phyloP scores from a whole-genome alignment of 176 grass and related monocot species.

The Olyra latifolia region DNA sequence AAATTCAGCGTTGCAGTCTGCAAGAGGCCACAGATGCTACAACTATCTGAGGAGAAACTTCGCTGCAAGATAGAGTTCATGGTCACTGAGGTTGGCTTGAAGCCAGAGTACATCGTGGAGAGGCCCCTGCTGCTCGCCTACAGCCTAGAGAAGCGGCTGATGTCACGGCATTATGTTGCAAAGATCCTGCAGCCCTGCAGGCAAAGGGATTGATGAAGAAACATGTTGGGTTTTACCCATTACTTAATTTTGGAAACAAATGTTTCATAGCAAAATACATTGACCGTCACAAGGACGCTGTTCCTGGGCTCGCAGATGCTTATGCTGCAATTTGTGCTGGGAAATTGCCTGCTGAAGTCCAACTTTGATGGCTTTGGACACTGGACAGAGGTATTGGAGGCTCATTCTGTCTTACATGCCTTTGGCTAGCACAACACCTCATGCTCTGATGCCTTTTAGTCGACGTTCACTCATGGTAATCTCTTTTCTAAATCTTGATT shows the following conservation, averaged over 20 bases:
- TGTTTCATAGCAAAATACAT: conserved; percentile 17
- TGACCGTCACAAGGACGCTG: conserved; percentile 15
- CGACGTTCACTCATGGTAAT: neutral
- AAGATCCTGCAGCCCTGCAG: conserved; percentile 50
- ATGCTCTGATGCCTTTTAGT: neutral
- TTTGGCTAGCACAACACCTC: neutral
- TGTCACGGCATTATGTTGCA: conserved; percentile 28
- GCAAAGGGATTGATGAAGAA: conserved; percentile 23
- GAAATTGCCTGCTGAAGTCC: neutral
- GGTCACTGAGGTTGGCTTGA: conserved; percentile 16
- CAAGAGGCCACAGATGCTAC: too few relatives aligned
- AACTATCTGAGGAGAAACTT: too few relatives aligned
- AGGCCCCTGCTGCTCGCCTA: neutral
- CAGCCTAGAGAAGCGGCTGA: conserved; percentile 50
- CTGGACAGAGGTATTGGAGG: neutral
- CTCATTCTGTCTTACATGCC: neutral
- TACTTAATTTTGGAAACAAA: neutral
- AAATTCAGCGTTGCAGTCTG: too few relatives aligned
- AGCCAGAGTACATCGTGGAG: conserved; percentile 2
- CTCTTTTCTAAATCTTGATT: neutral
- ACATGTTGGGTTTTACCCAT: neutral
- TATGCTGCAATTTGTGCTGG: conserved; percentile 24
- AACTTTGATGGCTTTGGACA: neutral
- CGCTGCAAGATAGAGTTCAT: conserved; percentile 33
- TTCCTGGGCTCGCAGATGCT: conserved; percentile 23